Percentiles rank a stretch among this genome's conserved stretches.
Conservation (phyloP, 2,329 filamentous ascomycete species). For the Rutstroemia sp. region DNA sequence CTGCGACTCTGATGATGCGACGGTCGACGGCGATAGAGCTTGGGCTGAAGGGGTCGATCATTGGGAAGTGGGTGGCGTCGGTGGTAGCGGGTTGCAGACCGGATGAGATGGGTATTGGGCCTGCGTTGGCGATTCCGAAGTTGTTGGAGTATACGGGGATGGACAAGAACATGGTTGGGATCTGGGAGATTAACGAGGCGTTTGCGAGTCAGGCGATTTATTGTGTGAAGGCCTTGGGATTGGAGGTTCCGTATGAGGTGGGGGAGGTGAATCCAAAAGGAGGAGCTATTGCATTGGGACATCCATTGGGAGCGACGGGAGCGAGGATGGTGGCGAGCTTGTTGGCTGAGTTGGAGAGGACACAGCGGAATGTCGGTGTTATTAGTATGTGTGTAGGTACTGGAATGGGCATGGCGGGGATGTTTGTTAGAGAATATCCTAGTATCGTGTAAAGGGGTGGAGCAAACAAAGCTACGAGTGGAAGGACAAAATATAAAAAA, state of each 20-base stretch:
- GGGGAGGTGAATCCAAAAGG: conserved; percentile 84
- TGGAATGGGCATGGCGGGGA: conserved; percentile 68
- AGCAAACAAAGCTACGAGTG: too few relatives aligned
- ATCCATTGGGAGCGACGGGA: conserved; percentile 84
- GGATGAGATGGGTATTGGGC: conserved; percentile 92
- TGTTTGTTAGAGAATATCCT: conserved; percentile 55
- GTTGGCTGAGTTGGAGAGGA: conserved; percentile 60
- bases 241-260: conserved; percentile 54
- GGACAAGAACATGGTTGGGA: conserved; percentile 12
- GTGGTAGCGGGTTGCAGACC: conserved; percentile 71
- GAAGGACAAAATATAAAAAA: too few relatives aligned
- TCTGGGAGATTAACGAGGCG: conserved; percentile 84
- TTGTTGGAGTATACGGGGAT: conserved; percentile 65
- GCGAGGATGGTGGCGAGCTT: conserved; percentile 65
- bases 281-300: conserved; percentile 88
- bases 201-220: conserved; percentile 62
- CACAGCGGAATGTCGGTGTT: conserved; percentile 68
- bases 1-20: conserved; percentile 76
- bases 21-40: conserved; percentile 70
- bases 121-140: conserved; percentile 78
- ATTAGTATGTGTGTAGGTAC: conserved; percentile 87
- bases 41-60: conserved; percentile 60
- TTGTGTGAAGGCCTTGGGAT: conserved; percentile 62
- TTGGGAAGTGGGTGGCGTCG: conserved; percentile 76
- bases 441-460: conserved; percentile 33